Conservation (phyloP, 2,329 filamentous ascomycete genomes). For the Penicillium sp. region DNA sequence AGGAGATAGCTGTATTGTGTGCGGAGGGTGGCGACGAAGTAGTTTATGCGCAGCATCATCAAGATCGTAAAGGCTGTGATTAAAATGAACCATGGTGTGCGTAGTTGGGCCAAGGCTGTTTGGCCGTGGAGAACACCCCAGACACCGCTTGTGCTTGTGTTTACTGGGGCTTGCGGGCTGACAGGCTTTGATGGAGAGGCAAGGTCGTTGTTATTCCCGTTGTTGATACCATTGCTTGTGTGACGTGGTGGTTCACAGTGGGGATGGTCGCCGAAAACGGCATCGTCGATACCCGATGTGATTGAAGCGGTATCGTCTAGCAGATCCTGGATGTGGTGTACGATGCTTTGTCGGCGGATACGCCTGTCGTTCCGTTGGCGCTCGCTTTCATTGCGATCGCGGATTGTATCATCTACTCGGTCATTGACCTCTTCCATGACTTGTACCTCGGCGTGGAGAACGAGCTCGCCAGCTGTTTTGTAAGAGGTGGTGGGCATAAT, state of each 20-base stretch:
- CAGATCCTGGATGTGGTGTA: conserved; percentile 71
- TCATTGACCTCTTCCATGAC: conserved; percentile 57
- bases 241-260: conserved; percentile 1
- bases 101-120: conserved; percentile 70
- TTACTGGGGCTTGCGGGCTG: conserved; percentile 2
- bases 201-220: not conserved
- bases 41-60: conserved; percentile 84
- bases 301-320: conserved; percentile 52
- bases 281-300: conserved; percentile 9
- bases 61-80: conserved; percentile 80
- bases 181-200: not conserved
- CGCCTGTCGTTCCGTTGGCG: conserved; percentile 56
- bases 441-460: conserved; percentile 65
- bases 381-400: conserved; percentile 48
- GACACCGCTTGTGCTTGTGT: conserved; percentile 56
- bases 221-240: not conserved
- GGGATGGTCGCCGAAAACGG: conserved; percentile 15
- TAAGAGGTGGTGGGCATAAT: conserved; percentile 76
- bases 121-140: conserved; percentile 82
- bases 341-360: conserved; percentile 61
- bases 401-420: conserved; percentile 56
- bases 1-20: conserved; percentile 79
- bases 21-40: conserved; percentile 84
- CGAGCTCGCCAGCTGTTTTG: conserved; percentile 81
- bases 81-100: conserved; percentile 81